These are phyloP conservation scores for Sclerotinia nivalis DNA, from an alignment of 2,329 filamentous ascomycete species.

Conservation along the genomic window DNA sequence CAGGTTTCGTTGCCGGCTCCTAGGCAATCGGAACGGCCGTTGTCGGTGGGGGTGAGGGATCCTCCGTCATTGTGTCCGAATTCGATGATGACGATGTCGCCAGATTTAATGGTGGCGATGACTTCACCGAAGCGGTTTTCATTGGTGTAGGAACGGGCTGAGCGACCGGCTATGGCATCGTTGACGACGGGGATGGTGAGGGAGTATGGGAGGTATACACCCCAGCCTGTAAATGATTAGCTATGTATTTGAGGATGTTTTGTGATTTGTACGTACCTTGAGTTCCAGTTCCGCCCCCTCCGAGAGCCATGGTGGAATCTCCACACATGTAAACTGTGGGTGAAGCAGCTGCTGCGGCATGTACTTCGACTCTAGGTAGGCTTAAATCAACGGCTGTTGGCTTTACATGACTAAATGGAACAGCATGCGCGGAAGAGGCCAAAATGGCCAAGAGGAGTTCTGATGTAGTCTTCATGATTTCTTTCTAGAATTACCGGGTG, in stretches of 20 bases:
- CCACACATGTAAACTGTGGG: constrained; percentile 57
- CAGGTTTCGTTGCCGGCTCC: constrained; percentile 50
- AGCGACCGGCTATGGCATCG: constrained; percentile 65
- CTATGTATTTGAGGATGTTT: background rate
- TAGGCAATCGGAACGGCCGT: constrained; percentile 60
- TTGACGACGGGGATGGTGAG: constrained; percentile 57
- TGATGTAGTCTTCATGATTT: constrained; percentile 12
- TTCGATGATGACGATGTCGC: constrained; percentile 54
- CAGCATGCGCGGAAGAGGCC: background rate
- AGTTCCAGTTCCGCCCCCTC: constrained; percentile 48
- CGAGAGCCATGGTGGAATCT: constrained; percentile 62
- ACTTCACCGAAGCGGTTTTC: constrained; percentile 65
- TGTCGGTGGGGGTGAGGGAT: constrained; percentile 50
- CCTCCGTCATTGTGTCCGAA: constrained; percentile 72
- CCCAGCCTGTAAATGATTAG: constrained; percentile 55
- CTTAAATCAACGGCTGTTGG: background rate
- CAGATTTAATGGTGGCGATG: constrained; percentile 44
- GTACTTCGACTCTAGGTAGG: background rate
- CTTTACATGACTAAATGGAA: constrained; percentile 8
- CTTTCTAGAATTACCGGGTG: background rate
- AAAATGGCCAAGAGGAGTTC: background rate
- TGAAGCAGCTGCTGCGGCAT: background rate
- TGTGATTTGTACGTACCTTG: constrained; percentile 40
- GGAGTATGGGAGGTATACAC: constrained; percentile 57
- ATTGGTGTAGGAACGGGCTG: constrained; percentile 64